Conservation (phyloP, 306 rosid species). For the Cucumis melo region DNA sequence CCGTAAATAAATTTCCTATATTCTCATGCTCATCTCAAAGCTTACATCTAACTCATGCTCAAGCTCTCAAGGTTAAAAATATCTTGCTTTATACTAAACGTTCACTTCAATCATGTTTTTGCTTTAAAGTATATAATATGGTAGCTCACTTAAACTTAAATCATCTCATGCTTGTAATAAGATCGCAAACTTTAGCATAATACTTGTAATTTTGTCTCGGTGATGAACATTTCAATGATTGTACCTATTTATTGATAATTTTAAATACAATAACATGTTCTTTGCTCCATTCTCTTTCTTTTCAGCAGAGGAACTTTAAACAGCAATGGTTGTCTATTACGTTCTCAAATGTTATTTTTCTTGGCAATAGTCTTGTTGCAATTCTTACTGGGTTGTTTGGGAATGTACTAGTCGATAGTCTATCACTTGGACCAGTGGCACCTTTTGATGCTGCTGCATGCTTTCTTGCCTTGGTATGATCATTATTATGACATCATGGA, state of each 20-base stretch:
- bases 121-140: too few species aligned
- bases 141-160: too few species aligned
- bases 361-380: conserved; percentile 87
- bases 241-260: background rate
- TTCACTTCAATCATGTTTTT: too few species aligned
- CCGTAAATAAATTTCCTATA: too few species aligned
- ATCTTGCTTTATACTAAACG: too few species aligned
- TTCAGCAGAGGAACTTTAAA: conserved; percentile 77
- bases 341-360: conserved; percentile 86
- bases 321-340: conserved; percentile 89
- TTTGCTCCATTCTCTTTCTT: background rate
- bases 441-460: conserved; percentile 98
- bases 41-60: too few species aligned
- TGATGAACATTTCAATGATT: background rate
- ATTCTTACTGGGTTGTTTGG: conserved; percentile 82
- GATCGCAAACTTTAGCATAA: too few species aligned
- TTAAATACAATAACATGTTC: background rate
- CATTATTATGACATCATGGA: conserved; percentile 65
- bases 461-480: conserved; percentile 93
- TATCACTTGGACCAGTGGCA: conserved; percentile 86
- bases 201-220: background rate
- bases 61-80: too few species aligned
- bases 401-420: conserved; percentile 69
- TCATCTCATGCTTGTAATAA: too few species aligned
- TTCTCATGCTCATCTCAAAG: too few species aligned